These are phyloP conservation scores for Bruguiera parviflora DNA, from an alignment of 345 rosid species.

Conservation along the genomic window DNA sequence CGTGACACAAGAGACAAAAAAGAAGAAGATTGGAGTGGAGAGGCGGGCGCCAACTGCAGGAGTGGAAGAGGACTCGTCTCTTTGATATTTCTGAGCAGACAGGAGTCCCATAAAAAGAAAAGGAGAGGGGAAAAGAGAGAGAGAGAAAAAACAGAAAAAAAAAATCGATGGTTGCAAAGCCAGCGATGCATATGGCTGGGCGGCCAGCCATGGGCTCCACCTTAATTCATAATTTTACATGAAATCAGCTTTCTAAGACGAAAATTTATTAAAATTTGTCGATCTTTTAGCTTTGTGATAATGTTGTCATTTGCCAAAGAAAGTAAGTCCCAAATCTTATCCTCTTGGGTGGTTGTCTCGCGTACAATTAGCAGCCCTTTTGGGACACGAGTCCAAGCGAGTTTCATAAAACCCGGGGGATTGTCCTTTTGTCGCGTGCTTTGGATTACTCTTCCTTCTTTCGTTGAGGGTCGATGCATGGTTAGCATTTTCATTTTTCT, in stretches of 20 bases:
- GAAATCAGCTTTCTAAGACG: background rate
- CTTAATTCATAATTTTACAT: background rate
- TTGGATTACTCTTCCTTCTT: too few relatives aligned
- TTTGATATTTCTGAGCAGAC: conserved; percentile 20
- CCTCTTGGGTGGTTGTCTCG: background rate
- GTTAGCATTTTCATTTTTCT: too few relatives aligned
- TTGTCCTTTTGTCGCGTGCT: background rate
- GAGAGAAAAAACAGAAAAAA: conserved; percentile 12
- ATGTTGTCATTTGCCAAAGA: background rate
- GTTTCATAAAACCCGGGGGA: background rate
- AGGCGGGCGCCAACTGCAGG: background rate
- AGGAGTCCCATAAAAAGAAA: conserved; percentile 21
- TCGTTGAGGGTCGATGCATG: too few relatives aligned
- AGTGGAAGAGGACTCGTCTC: conserved; percentile 5
- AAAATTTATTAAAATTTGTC: background rate
- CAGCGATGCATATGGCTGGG: conserved; percentile 37
- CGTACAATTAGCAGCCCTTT: background rate
- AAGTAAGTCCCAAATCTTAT: background rate
- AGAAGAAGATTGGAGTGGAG: background rate
- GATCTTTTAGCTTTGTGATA: background rate
- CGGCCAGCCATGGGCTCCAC: conserved; percentile 42
- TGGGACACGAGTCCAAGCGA: background rate
- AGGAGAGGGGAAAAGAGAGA: too few relatives aligned
- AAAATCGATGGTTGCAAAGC: conserved; percentile 33
- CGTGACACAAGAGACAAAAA: background rate